These are phyloP conservation scores for Sugiyamaella chiloensis DNA, from an alignment of 805 yeast genomes.

Conservation along the genomic window DNA sequence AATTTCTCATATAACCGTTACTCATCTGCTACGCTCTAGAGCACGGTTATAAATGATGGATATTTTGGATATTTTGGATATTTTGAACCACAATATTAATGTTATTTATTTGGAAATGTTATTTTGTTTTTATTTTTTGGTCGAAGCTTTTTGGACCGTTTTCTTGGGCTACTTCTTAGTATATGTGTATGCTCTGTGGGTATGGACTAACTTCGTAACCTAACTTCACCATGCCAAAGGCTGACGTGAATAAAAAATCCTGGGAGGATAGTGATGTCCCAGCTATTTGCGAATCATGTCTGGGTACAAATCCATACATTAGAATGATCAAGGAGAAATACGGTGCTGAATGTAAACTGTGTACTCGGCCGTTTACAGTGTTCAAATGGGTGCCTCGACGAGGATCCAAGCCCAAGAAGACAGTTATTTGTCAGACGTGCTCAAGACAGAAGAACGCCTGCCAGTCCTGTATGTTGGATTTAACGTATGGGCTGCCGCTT, in stretches of 20 bases:
- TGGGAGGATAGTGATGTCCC: constrained; percentile 46
- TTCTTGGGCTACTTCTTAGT: too few relatives aligned
- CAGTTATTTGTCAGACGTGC: constrained; percentile 76
- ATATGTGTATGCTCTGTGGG: too few relatives aligned
- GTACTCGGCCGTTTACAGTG: constrained; percentile 80
- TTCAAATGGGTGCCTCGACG: constrained; percentile 65
- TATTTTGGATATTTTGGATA: too few relatives aligned
- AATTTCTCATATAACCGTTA: too few relatives aligned
- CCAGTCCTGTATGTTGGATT: constrained; percentile 81
- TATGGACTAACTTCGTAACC: too few relatives aligned
- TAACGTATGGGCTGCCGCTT: constrained; percentile 76
- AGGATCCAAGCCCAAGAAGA: constrained; percentile 49
- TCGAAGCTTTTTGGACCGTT: too few relatives aligned
- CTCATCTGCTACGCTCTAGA: too few relatives aligned
- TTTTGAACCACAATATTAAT: too few relatives aligned
- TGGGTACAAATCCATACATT: constrained; percentile 64
- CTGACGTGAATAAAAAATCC: constrained; percentile 34
- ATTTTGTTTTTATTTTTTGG: too few relatives aligned
- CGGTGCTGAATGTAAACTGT: constrained; percentile 82
- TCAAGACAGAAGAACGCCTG: constrained; percentile 79
- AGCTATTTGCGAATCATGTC: constrained; percentile 68
- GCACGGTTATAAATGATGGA: too few relatives aligned
- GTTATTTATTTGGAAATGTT: too few relatives aligned
- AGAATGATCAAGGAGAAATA: constrained; percentile 65
- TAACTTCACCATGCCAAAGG: constrained; percentile 21